A percentile compares a stretch with the other conserved stretches of the same genome.
Evolutionary conservation across 2,329 filamentous ascomycete genomes (phyloP).

Genomic region (Fonsecaea erecta): DNA sequence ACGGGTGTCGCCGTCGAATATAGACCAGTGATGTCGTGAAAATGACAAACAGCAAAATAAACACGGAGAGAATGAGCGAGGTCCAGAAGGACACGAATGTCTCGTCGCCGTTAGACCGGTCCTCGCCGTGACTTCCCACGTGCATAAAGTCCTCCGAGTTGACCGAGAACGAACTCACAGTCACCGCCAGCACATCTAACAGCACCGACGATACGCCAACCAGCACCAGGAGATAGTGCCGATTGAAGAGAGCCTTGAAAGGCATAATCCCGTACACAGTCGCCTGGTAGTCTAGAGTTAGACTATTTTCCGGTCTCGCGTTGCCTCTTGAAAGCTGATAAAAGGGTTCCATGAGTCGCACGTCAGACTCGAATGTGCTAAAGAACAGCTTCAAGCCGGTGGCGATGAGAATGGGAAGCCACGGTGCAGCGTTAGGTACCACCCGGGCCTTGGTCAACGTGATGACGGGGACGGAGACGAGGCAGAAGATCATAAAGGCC

Average conservation of each 20-base stretch:
- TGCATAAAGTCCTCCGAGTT: constrained; percentile 48
- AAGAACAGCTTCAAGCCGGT: constrained; percentile 54
- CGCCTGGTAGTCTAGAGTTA: constrained; percentile 57
- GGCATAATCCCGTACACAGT: constrained; percentile 53
- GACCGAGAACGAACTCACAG: constrained; percentile 53
- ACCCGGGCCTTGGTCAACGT: constrained; percentile 47
- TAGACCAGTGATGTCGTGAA: constrained; percentile 65
- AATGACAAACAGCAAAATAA: constrained; percentile 70
- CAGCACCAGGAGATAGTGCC: constrained; percentile 52
- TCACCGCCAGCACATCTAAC: constrained; percentile 54
- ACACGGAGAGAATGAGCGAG: constrained; percentile 64
- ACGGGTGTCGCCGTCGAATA: constrained; percentile 66
- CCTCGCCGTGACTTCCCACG: constrained; percentile 24
- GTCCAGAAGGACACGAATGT: constrained; percentile 66
- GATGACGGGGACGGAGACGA: constrained; percentile 48
- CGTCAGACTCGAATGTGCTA: constrained; percentile 53
- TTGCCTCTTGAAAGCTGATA: constrained; percentile 52
- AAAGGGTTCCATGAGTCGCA: constrained; percentile 56
- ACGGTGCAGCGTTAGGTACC: constrained; percentile 49
- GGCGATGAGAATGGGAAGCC: constrained; percentile 52
- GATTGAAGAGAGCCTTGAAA: constrained; percentile 49
- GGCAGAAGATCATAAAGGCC: constrained; percentile 46
- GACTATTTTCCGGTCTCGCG: constrained; percentile 50
- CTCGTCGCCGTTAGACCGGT: constrained; percentile 46
- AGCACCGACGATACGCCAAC: constrained; percentile 53